Evolutionary conservation across 2,329 filamentous ascomycete genomes (phyloP).

Genomic region (Botryotinia narcissicola): DNA sequence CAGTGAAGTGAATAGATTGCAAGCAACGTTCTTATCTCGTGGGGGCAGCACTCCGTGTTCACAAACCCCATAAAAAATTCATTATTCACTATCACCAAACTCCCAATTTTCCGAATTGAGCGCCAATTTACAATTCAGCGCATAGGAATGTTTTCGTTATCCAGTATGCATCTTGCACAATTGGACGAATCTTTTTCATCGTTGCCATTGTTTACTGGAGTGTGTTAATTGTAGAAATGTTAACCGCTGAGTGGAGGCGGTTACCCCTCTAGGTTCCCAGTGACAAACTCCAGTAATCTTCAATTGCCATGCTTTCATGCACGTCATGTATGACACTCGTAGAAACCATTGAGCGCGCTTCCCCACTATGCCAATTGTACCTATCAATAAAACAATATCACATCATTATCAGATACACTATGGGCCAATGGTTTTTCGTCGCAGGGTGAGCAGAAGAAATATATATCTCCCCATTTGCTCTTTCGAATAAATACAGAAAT

Average conservation of each 20-base stretch:
- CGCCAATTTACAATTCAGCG: constrained; percentile 8
- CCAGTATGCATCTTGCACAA: constrained; percentile 9
- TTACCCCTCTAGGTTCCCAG: constrained; percentile 7
- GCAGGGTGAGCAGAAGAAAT: background rate
- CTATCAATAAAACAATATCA: constrained; percentile 18
- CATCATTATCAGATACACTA: constrained; percentile 9
- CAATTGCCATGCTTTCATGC: constrained; percentile 19
- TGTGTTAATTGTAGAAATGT: background rate
- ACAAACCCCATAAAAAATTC: background rate
- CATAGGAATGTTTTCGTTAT: background rate
- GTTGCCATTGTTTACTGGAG: constrained; percentile 1
- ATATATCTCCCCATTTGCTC: constrained; percentile 15
- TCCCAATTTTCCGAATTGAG: constrained; percentile 1
- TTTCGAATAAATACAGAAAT: background rate
- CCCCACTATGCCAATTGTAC: constrained; percentile 13
- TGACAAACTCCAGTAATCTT: constrained; percentile 13
- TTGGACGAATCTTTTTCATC: background rate
- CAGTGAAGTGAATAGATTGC: background rate
- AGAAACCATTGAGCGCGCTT: constrained; percentile 17
- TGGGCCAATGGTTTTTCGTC: background rate
- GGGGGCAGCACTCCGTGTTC: constrained; percentile 7
- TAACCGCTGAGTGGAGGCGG: constrained; percentile 16
- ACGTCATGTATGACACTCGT: constrained; percentile 20
- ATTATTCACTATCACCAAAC: background rate
- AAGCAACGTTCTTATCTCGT: background rate